phyloP scores from a whole-genome alignment of 169 alveolate genomes.

The Cryptosporidium parvum region DNA sequence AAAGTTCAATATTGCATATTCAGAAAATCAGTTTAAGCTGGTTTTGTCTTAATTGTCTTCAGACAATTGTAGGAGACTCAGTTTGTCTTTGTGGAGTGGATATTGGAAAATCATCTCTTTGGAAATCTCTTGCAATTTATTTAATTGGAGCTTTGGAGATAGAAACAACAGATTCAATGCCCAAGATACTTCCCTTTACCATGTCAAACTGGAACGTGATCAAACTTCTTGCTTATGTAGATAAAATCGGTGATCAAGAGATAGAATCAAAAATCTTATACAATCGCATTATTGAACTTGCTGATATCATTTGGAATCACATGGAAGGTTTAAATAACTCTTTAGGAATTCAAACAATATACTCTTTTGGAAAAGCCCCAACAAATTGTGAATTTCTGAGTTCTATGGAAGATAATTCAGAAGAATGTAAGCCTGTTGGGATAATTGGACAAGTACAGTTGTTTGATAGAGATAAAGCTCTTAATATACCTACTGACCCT shows the following conservation, averaged over 20 bases:
- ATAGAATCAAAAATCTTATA: neutral
- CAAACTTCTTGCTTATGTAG: slow-evolving; percentile 32
- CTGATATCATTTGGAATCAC: slow-evolving; percentile 19
- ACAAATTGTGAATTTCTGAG: neutral
- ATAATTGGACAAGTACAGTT: slow-evolving; percentile 41
- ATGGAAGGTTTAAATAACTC: slow-evolving; percentile 5
- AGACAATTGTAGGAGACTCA: neutral
- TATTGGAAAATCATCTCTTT: neutral
- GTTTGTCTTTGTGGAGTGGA: slow-evolving; percentile 11
- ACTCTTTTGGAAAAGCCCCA: slow-evolving; percentile 10
- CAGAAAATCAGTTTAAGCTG: slow-evolving; percentile 27
- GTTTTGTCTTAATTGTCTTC: slow-evolving; percentile 62
- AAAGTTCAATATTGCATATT: slow-evolving; percentile 50
- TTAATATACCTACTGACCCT: slow-evolving; percentile 51
- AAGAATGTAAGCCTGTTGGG: slow-evolving; percentile 30
- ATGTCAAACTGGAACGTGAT: slow-evolving; percentile 71
- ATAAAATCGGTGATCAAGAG: slow-evolving; percentile 8
- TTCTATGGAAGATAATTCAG: neutral
- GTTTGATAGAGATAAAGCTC: neutral
- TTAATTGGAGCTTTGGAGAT: slow-evolving; percentile 44
- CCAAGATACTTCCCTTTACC: slow-evolving; percentile 62
- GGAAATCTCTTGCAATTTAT: slow-evolving; percentile 32
- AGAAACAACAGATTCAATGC: neutral
- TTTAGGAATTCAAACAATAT: neutral
- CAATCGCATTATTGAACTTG: slow-evolving; percentile 16